Percentiles rank a stretch among this genome's conserved stretches.
These are phyloP conservation scores for Trametes cubensis DNA, from an alignment of 768 basidiomycete genomes.

Conservation along the genomic window DNA sequence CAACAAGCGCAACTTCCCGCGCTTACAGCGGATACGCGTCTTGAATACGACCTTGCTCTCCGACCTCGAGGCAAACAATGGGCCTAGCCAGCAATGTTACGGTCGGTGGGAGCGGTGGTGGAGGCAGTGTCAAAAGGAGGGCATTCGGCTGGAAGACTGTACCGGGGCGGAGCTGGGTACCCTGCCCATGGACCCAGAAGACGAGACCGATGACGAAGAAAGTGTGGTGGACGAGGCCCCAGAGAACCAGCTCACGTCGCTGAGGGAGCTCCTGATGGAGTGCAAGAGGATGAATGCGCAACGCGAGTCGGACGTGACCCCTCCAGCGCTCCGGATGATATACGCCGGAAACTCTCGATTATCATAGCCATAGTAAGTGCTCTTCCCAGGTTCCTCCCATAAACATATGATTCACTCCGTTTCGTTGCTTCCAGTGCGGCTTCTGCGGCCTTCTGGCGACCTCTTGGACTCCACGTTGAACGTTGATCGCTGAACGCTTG, in stretches of 20 bases:
- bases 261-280: conserved; percentile 60
- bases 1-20: conserved; percentile 58
- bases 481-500: neutral
- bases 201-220: conserved; percentile 38
- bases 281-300: conserved; percentile 47
- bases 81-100: conserved; percentile 45
- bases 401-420: neutral
- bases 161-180: conserved; percentile 65
- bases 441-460: neutral
- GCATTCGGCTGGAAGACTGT: conserved; percentile 73
- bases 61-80: conserved; percentile 57
- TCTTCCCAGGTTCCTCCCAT: neutral
- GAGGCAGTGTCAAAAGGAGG: conserved; percentile 49
- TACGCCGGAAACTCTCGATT: conserved; percentile 16
- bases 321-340: conserved; percentile 20
- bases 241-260: conserved; percentile 40
- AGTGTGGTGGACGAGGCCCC: conserved; percentile 28
- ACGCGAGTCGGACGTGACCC: conserved; percentile 19
- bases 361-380: conserved; percentile 17
- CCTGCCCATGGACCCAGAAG: conserved; percentile 36
- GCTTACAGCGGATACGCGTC: conserved; percentile 58
- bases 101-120: conserved; percentile 76
- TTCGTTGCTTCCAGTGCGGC: neutral
- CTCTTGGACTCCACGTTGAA: neutral
- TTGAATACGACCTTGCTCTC: conserved; percentile 57